A percentile compares a stretch with the other conserved stretches of the same genome.
Conservation (phyloP, 78 protist species). For the Guillardia theta region DNA sequence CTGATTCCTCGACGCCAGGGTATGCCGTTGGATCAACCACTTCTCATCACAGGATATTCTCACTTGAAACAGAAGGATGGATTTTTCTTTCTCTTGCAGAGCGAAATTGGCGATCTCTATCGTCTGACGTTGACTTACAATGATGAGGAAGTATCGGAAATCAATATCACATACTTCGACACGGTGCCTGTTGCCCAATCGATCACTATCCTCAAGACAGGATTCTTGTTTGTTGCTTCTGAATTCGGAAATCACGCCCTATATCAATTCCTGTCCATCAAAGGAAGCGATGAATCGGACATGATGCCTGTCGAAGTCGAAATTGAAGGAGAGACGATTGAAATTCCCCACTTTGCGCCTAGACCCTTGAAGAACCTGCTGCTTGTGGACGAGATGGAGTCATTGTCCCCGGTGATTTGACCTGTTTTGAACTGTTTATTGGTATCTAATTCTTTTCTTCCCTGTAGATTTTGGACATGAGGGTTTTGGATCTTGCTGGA, state of each 20-base stretch:
- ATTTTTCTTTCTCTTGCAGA: conserved; percentile 91
- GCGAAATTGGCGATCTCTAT: conserved; percentile 93
- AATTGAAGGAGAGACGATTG: neutral
- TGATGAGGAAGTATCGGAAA: conserved; percentile 62
- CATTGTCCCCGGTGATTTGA: conserved; percentile 84
- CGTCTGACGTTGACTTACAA: conserved; percentile 70
- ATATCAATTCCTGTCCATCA: conserved; percentile 67
- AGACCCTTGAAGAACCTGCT: conserved; percentile 72
- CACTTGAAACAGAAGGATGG: conserved; percentile 32
- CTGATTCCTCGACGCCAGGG: conserved; percentile 35
- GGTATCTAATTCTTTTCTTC: no score
- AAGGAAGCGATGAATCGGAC: conserved; percentile 60
- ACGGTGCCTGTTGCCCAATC: conserved; percentile 32
- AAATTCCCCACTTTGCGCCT: conserved; percentile 58
- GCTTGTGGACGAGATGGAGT: conserved; percentile 70
- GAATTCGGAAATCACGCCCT: conserved; percentile 91
- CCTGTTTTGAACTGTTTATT: no score
- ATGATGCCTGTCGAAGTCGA: neutral
- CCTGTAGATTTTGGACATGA: conserved; percentile 76
- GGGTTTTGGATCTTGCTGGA: conserved; percentile 27
- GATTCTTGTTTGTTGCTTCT: conserved; percentile 90
- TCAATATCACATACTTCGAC: conserved; percentile 51
- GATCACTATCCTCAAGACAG: conserved; percentile 53
- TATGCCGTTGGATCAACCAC: conserved; percentile 42
- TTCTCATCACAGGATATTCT: neutral